A percentile compares a stretch with the other conserved stretches of the same genome.
These are phyloP conservation scores for Fusarium liriodendri DNA, from an alignment of 2,329 filamentous ascomycete species.

Conservation along the genomic window DNA sequence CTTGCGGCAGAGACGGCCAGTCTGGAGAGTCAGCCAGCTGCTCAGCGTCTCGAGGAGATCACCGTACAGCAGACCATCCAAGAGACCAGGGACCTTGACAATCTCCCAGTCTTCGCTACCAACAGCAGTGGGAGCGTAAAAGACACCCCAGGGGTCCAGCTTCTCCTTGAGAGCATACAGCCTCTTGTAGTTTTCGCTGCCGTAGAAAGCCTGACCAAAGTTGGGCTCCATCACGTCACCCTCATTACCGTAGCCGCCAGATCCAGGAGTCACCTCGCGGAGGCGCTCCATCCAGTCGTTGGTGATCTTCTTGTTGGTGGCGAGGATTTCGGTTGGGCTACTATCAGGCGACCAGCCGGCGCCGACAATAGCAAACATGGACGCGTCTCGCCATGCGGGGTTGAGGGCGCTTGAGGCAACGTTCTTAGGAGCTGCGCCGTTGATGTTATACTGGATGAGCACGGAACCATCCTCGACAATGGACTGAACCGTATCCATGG, in stretches of 20 bases:
- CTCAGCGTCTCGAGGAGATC: conserved; percentile 25
- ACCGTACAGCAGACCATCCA: conserved; percentile 15
- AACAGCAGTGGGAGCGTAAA: conserved; percentile 35
- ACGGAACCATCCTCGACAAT: conserved; percentile 39
- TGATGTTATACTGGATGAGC: conserved; percentile 41
- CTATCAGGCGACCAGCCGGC: conserved; percentile 25
- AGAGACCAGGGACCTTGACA: not conserved
- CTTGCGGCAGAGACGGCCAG: conserved; percentile 24
- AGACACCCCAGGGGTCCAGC: conserved; percentile 45
- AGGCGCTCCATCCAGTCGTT: conserved; percentile 30
- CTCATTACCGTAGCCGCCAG: conserved; percentile 47
- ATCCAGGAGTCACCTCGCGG: conserved; percentile 27
- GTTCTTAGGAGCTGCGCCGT: conserved; percentile 26
- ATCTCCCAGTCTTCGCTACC: conserved; percentile 32
- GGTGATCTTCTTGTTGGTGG: conserved; percentile 43
- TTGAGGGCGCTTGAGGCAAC: conserved; percentile 50
- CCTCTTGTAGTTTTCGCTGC: conserved; percentile 37
- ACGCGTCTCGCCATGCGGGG: conserved; percentile 58
- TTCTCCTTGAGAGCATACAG: conserved; percentile 47
- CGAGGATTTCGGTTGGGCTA: conserved; percentile 18
- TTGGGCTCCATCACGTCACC: conserved; percentile 48
- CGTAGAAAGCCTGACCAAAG: conserved; percentile 46
- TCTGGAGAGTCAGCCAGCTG: conserved; percentile 29
- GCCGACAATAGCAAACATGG: conserved; percentile 49
- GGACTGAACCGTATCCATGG: conserved; percentile 32